Percentiles rank a stretch among this genome's conserved stretches.
These are phyloP conservation scores for Apiospora pterosperma DNA, from an alignment of 2,329 filamentous ascomycete species.

Conservation along the genomic window DNA sequence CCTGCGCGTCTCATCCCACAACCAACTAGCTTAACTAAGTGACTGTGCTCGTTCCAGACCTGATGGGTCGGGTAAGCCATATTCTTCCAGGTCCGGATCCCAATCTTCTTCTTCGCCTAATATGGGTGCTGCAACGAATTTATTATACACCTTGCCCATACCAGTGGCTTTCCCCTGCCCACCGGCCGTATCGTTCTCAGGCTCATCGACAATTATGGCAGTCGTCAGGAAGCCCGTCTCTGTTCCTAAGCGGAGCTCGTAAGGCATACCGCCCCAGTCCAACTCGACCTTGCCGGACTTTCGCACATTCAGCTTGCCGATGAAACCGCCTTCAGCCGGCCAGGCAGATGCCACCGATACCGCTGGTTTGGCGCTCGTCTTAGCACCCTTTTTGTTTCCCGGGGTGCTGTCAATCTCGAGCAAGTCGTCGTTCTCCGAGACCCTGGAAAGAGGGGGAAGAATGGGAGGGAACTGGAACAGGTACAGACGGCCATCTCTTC, in stretches of 20 bases:
- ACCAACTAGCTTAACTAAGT: background rate
- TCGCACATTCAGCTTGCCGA: constrained; percentile 58
- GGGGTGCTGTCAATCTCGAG: constrained; percentile 21
- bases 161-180: constrained; percentile 50
- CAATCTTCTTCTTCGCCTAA: constrained; percentile 58
- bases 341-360: constrained; percentile 33
- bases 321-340: constrained; percentile 50
- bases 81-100: constrained; percentile 37
- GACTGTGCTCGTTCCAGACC: background rate
- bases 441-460: constrained; percentile 50
- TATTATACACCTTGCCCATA: constrained; percentile 62
- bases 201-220: constrained; percentile 57
- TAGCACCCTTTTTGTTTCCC: constrained; percentile 12
- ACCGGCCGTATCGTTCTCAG: constrained; percentile 42
- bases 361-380: constrained; percentile 18
- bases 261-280: constrained; percentile 57
- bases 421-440: constrained; percentile 20
- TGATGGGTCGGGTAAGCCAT: background rate
- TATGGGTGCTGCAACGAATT: constrained; percentile 56
- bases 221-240: constrained; percentile 52
- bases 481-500: constrained; percentile 53
- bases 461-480: constrained; percentile 64
- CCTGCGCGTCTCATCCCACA: background rate
- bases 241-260: constrained; percentile 52
- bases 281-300: constrained; percentile 61